phyloP scores from a whole-genome alignment of 2,329 filamentous ascomycete genomes.

The Didymella lethalis region DNA sequence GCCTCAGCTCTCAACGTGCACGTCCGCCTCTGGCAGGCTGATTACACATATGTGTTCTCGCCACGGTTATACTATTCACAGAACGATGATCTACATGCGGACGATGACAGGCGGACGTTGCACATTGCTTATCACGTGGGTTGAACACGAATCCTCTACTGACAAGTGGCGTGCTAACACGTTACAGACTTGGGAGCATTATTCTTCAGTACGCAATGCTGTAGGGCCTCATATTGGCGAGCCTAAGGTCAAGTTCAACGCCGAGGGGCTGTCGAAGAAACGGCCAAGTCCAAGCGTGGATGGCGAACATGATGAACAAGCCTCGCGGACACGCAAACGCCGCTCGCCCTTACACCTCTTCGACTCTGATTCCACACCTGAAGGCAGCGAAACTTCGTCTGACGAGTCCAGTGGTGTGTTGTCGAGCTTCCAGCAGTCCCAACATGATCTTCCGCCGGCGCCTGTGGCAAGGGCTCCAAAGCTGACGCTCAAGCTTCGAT shows the following conservation, averaged over 20 bases:
- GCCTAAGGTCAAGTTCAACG: conserved; percentile 55
- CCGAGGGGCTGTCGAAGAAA: conserved; percentile 49
- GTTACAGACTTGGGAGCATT: conserved; percentile 68
- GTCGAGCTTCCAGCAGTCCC: conserved; percentile 37
- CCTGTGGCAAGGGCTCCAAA: conserved; percentile 36
- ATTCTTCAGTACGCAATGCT: conserved; percentile 70
- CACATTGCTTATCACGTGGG: conserved; percentile 72
- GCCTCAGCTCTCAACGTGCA: conserved; percentile 67
- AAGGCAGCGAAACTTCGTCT: conserved; percentile 47
- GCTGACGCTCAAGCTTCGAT: conserved; percentile 46
- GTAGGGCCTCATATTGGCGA: conserved; percentile 66
- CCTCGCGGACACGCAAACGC: conserved; percentile 62
- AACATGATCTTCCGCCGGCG: conserved; percentile 30
- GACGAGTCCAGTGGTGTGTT: conserved; percentile 45
- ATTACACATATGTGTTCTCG: conserved; percentile 60
- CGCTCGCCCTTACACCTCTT: conserved; percentile 57
- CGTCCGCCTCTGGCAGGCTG: conserved; percentile 68
- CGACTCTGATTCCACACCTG: conserved; percentile 51
- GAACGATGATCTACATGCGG: conserved; percentile 40
- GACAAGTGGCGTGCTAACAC: conserved; percentile 27
- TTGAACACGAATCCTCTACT: conserved; percentile 17
- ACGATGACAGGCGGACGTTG: conserved; percentile 51
- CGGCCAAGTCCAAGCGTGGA: conserved; percentile 62
- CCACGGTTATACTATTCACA: conserved; percentile 49
- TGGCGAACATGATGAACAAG: conserved; percentile 59